Evolutionary conservation across 2,329 filamentous ascomycete genomes (phyloP), one percentile per base, ranked within the genome.

Genomic region (Rutstroemia sp.): DNA sequence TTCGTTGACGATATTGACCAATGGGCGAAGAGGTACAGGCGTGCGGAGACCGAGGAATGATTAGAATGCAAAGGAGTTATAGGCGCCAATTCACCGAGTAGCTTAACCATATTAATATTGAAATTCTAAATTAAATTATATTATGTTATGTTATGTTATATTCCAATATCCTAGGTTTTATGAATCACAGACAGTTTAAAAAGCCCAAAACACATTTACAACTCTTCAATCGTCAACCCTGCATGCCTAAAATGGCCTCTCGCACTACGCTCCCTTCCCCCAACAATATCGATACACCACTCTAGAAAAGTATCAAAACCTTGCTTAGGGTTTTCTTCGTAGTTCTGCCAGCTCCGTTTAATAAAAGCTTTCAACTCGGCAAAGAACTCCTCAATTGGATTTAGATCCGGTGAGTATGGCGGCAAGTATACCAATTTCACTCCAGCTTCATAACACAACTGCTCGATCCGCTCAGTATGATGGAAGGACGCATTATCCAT

Each of bases 401-500:
- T 65, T 48, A 64, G 34, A 57, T 64, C 60, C n/a, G 57, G 62
- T 27, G 62, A 64, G 36, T 65, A 65, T 52, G 51, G 62, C 44
- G 60, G 60, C 30, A 64, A 48, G 54, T 61, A 64, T 3, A 63
- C 47, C 4, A 65, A 50, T 36, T 61, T 64, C 17, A 65, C 59
- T n/a, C 62, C 54, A 38, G 65, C 60, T 50, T 64, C 47, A 51
- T 23, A 4, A 52, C 62, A 71, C 60, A 71, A 61, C 57, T 69
- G 57, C 53, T 47, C 17, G n/a, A 71, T 63, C 23, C 57, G 58
- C 9, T 63, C 62, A 46, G 59, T 66, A 42, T 61, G 58, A 59
- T 72, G 64, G 51, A 68, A 68, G 12, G 69, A 70, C 19, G 67
- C 65, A 61, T 72, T 72, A 54, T 72, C 70, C 60, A 72, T 71